Percentiles rank a stretch among this genome's conserved stretches.
Evolutionary conservation across 1,284 basidiomycete species (phyloP).

Genomic region (Phlebopus sp.): DNA sequence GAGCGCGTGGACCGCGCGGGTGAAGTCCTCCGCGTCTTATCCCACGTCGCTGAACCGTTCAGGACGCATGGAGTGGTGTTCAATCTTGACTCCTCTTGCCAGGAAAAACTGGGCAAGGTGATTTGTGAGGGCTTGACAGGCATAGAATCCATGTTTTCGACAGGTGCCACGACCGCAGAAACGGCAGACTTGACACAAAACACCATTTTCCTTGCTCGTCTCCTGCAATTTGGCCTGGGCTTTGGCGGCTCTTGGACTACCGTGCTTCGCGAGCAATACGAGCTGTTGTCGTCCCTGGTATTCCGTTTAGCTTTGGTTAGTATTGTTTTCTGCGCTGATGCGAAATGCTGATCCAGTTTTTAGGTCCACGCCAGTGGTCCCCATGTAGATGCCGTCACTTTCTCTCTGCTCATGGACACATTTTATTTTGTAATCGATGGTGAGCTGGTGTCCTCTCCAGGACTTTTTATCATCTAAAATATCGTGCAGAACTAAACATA

Average conservation of each 20-base stretch:
- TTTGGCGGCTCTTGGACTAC: slow-evolving; percentile 60
- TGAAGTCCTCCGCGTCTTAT: slow-evolving; percentile 67
- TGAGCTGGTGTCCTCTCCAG: slow-evolving; percentile 29
- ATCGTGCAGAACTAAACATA: slow-evolving; percentile 52
- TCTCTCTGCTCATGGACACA: slow-evolving; percentile 69
- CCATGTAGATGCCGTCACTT: slow-evolving; percentile 52
- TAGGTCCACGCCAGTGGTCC: slow-evolving; percentile 53
- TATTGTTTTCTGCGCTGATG: slow-evolving; percentile 7
- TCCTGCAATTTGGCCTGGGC: slow-evolving; percentile 70
- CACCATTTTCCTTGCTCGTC: slow-evolving; percentile 54
- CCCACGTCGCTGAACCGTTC: slow-evolving; percentile 64
- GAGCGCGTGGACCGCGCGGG: slow-evolving; percentile 53
- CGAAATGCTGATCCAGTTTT: slow-evolving; percentile 10
- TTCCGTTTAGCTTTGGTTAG: slow-evolving; percentile 59
- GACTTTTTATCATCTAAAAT: neutral
- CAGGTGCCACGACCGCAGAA: slow-evolving; percentile 12
- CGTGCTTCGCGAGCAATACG: slow-evolving; percentile 46
- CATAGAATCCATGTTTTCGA: slow-evolving; percentile 38
- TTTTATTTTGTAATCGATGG: slow-evolving; percentile 72
- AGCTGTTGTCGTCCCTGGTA: slow-evolving; percentile 44
- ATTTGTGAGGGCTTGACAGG: slow-evolving; percentile 45
- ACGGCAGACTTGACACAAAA: slow-evolving; percentile 25
- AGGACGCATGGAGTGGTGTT: slow-evolving; percentile 45
- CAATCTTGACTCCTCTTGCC: slow-evolving; percentile 48
- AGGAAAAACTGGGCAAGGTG: slow-evolving; percentile 52